Base-by-base conservation (phyloP, 164 flowering plant genomes). In the Magnolia officinalis region DNA sequence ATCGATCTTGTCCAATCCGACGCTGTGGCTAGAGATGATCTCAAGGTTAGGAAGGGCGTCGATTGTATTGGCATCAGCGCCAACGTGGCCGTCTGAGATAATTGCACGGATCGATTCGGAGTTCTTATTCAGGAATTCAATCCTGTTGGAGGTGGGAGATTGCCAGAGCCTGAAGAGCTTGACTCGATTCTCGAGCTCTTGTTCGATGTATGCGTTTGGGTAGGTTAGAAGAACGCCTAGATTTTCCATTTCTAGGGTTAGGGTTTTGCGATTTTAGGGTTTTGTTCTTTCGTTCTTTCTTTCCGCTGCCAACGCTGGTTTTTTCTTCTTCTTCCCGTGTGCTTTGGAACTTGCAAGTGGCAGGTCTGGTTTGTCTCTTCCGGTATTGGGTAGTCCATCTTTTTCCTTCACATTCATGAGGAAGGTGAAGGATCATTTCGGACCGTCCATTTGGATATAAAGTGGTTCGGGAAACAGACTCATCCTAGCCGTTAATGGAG, bases 1-100 rank as follows among this genome's bases (percentile, higher is more conserved):
- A 79, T 95, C 98, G 31, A 93, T 83, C 85, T 88, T 91, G 82
- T 96, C 98, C 78, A 96, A 76, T 0, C 99, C 99, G 20, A 93
- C 96, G 69, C 97, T 91, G 80, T 63, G 89, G 70, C 88, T 88
- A 50, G 98, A 77, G 14, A 96, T 90, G 50, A 96, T 93, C 85
- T 92, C 98, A 67, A 93, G 79, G 37, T 88, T 88, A 45, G 98
- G 97, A 75, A 96, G 77, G 16, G 85, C 74, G 6, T 93, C 95
- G 77, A 93, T 92, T 72, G 87, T 66, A 71, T 83, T 84, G 1
- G 92, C 89, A 70, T 86, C 91, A 7, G 92, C 96, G 0, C 95
- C 96, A 45, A 68, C 81, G 6, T 55, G 1, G 31, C 90, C 80
- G 83, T 84, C 88, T 0, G 93, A 96, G 16, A 95, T 97, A 6